Evolutionary conservation across 2,329 filamentous ascomycete species (phyloP), one percentile per base, ranked within the genome.

Genomic region (Catunica adiposa): DNA sequence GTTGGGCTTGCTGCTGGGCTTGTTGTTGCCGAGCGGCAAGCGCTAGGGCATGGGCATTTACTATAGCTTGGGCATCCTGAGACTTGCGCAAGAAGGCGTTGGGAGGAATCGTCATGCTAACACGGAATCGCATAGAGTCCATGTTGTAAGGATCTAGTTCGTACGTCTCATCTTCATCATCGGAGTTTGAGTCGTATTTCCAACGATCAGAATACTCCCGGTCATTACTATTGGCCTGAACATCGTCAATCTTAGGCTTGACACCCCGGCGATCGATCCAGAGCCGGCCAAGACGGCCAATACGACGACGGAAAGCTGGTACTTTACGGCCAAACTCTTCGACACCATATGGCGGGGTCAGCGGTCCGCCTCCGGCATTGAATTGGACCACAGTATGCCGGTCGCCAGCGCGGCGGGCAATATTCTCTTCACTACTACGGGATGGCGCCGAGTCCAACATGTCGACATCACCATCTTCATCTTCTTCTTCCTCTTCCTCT

Each of bases 221-320:
- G 9, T 37, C 20, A 23, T 52, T 15, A 25, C 15, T 29, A 15
- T 47, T n/a, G 17, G 51, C n/a, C 66, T 47, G 66, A 63, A 40
- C 75, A 68, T 64, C 67, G 67, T 66, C 68, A 71, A 58, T 72
- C 70, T 53, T 72, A 76, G 46, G 67, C 76, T 20, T 59, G 65
- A 88, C 72, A 56, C 83, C 82, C 62, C 86, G 82, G 62, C 89
- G 83, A 69, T 97, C 92, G 61, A 97, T 87, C 78, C 89, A 88
- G 61, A 94, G 68, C 40, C 90, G 82, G 60, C 89, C 88, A 60
- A 89, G 76, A 62, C 90, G 84, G 55, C 90, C 90, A 56, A 89
- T 81, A 58, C 92, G 83, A 60, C 89, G 81, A 61, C 90, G 82
- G 73, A 86, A 96, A 15, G 83, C 82, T 55, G 84, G 83, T 56